phyloP scores from a whole-genome alignment of 805 yeast species.

The Starmerella sp. region DNA sequence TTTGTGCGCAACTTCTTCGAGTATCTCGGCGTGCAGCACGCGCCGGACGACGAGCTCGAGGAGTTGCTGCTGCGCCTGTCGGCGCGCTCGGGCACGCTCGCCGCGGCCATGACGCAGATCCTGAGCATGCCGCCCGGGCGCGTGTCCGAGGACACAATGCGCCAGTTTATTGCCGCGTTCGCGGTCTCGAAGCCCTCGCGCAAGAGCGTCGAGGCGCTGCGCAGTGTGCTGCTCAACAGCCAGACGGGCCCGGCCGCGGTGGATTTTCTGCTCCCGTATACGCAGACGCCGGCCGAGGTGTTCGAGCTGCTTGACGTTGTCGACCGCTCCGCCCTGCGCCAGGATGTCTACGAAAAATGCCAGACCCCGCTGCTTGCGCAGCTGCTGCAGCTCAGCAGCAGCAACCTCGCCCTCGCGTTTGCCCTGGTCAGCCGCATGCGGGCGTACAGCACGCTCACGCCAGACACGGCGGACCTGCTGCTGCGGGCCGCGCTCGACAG shows the following conservation, averaged over 20 bases:
- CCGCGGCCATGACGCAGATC: conserved; percentile 17
- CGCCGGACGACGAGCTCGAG: conserved; percentile 14
- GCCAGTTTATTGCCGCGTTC: conserved; percentile 20
- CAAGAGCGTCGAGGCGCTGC: conserved; percentile 8
- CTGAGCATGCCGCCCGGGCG: not conserved
- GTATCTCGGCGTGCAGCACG: conserved; percentile 16
- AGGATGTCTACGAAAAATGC: conserved; percentile 22
- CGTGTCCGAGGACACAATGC: conserved; percentile 21
- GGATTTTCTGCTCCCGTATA: conserved; percentile 24
- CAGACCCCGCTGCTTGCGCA: conserved; percentile 22
- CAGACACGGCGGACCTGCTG: not conserved
- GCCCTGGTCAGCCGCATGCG: conserved; percentile 10
- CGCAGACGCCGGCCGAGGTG: conserved; percentile 21
- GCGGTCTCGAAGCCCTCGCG: conserved; percentile 14
- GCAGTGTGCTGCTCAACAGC: conserved; percentile 7
- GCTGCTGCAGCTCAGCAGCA: conserved; percentile 6
- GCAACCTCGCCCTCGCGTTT: conserved; percentile 5
- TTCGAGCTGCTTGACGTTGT: conserved; percentile 22
- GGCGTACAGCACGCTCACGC: not conserved
- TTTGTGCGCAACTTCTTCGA: conserved; percentile 19
- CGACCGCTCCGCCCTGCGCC: conserved; percentile 13
- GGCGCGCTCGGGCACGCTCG: conserved; percentile 23
- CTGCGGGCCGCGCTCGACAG: not conserved
- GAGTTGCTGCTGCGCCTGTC: conserved; percentile 24
- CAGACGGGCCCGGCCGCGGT: conserved; percentile 16